A percentile compares a stretch with the other conserved stretches of the same genome.
Evolutionary conservation across 2,329 filamentous ascomycete genomes (phyloP).

Genomic region (Ophiognomonia clavigignenti-juglandacearum): DNA sequence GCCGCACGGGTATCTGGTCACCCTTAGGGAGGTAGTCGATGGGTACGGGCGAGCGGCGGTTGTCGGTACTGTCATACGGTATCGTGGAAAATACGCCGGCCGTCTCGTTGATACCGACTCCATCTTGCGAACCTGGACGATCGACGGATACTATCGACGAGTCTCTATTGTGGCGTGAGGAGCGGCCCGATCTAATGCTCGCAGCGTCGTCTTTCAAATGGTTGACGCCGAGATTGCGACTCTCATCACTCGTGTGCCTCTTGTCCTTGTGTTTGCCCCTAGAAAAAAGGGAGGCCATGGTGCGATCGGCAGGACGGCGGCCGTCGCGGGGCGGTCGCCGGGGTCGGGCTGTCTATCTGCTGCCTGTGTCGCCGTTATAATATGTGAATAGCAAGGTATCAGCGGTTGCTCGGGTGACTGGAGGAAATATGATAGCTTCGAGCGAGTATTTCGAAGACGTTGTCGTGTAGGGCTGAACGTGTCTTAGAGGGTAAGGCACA

Average conservation of each 20-base stretch:
- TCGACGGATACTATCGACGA: slow-evolving; percentile 71
- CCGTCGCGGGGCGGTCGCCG: slow-evolving; percentile 1
- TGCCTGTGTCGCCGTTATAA: too few relatives aligned
- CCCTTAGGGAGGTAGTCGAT: slow-evolving; percentile 68
- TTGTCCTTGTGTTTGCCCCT: slow-evolving; percentile 77
- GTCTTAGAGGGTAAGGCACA: background rate
- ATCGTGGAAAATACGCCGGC: slow-evolving; percentile 84
- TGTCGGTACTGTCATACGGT: slow-evolving; percentile 70
- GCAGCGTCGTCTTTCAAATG: slow-evolving; percentile 48
- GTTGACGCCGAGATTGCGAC: slow-evolving; percentile 49
- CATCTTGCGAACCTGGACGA: slow-evolving; percentile 57
- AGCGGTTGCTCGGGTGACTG: background rate
- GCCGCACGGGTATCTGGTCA: slow-evolving; percentile 58
- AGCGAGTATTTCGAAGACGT: background rate
- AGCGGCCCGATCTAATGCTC: slow-evolving; percentile 51
- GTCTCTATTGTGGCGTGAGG: slow-evolving; percentile 70
- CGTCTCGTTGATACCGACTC: slow-evolving; percentile 61
- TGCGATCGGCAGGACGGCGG: slow-evolving; percentile 9
- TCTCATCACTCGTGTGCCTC: slow-evolving; percentile 56
- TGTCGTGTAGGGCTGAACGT: background rate
- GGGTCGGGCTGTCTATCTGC: slow-evolving; percentile 2
- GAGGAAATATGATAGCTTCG: background rate
- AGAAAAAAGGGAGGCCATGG: slow-evolving; percentile 71
- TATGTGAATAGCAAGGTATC: too few relatives aligned
- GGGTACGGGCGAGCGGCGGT: slow-evolving; percentile 64